phyloP scores from a whole-genome alignment of 1,284 basidiomycete genomes.

The Peniophora sp. region DNA sequence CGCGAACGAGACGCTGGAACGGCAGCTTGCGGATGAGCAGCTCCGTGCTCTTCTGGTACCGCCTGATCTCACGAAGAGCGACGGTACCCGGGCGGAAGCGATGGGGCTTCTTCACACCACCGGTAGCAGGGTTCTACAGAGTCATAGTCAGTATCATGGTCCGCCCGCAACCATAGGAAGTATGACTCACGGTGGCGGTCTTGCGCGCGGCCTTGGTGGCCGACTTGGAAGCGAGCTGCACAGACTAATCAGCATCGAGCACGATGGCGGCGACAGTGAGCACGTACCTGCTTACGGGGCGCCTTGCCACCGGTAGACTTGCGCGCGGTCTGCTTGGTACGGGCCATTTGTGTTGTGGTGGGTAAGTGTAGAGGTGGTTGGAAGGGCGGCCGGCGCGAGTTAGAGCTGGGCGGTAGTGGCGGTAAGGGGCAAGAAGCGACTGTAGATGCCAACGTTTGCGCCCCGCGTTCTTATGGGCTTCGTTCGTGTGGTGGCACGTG shows the following conservation, averaged over 20 bases:
- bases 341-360: background rate
- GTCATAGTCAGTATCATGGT: too few relatives aligned
- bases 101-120: conserved; percentile 2
- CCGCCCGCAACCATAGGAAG: too few relatives aligned
- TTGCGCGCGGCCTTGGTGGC: background rate
- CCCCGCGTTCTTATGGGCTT: too few relatives aligned
- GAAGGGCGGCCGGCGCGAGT: background rate
- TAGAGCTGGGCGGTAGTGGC: too few relatives aligned
- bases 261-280: background rate
- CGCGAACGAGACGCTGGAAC: conserved; percentile 1
- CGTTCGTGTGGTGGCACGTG: too few relatives aligned
- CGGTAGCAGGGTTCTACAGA: background rate
- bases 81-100: conserved; percentile 1
- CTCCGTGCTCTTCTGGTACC: conserved; percentile 1
- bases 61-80: background rate
- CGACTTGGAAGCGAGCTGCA: background rate
- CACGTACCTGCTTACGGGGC: background rate
- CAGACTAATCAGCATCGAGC: background rate
- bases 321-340: conserved; percentile 2
- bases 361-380: background rate
- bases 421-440: too few relatives aligned
- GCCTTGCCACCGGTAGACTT: conserved; percentile 1
- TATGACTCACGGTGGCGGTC: background rate
- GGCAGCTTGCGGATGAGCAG: conserved; percentile 2
- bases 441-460: too few relatives aligned